Conservation (phyloP, 1,139 yeast genomes). For the Candida sp. region DNA sequence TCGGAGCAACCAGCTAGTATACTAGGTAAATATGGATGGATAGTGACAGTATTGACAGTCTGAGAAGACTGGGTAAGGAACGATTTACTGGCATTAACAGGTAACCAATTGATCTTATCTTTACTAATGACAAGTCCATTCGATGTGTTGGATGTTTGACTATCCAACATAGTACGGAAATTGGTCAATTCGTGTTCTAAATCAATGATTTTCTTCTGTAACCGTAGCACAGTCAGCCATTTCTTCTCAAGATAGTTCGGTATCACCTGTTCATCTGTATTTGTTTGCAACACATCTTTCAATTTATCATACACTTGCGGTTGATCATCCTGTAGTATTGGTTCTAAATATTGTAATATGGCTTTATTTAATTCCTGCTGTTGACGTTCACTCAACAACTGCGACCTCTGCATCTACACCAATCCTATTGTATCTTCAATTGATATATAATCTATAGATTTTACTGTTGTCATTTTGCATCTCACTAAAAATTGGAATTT, state of each 20-base stretch:
- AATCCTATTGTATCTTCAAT: neutral
- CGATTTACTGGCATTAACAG: slow-evolving; percentile 48
- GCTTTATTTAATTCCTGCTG: slow-evolving; percentile 53
- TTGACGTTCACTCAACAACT: slow-evolving; percentile 48
- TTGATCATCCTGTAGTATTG: slow-evolving; percentile 16
- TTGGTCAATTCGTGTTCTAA: slow-evolving; percentile 41
- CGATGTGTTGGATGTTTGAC: slow-evolving; percentile 12
- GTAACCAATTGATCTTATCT: slow-evolving; percentile 66
- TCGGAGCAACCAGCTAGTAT: slow-evolving; percentile 70
- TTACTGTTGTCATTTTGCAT: neutral
- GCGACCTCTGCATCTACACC: slow-evolving; percentile 5
- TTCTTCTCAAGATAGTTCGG: slow-evolving; percentile 70
- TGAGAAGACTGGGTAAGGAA: slow-evolving; percentile 54
- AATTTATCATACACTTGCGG: slow-evolving; percentile 9
- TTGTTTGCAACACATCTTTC: slow-evolving; percentile 13
- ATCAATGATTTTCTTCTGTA: slow-evolving; percentile 74
- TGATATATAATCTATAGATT: too few relatives aligned
- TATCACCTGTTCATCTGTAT: slow-evolving; percentile 20
- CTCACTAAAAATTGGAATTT: neutral
- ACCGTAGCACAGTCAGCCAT: slow-evolving; percentile 83
- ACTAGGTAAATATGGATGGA: slow-evolving; percentile 73
- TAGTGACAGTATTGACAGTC: slow-evolving; percentile 58
- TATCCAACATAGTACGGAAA: slow-evolving; percentile 42
- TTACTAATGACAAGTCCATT: slow-evolving; percentile 10
- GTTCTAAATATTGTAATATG: slow-evolving; percentile 50